These are phyloP conservation scores for Yamadazyma philogaea DNA, from an alignment of 805 yeast genomes.

Conservation along the genomic window DNA sequence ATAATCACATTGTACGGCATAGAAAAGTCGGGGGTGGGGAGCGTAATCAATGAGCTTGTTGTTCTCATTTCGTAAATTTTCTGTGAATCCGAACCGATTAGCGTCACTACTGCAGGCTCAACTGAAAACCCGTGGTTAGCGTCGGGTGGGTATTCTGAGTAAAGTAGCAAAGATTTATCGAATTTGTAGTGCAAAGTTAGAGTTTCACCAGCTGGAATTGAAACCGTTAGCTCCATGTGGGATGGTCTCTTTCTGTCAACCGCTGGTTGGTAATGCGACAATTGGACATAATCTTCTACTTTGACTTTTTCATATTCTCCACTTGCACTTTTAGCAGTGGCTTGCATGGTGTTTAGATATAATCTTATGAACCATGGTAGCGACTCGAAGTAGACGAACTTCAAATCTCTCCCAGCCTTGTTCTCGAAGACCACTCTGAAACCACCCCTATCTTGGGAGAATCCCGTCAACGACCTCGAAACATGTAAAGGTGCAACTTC, in stretches of 20 bases:
- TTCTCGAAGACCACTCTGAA: slow-evolving; percentile 76
- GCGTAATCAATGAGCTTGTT: slow-evolving; percentile 76
- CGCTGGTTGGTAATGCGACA: slow-evolving; percentile 70
- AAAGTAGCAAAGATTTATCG: slow-evolving; percentile 79
- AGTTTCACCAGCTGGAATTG: slow-evolving; percentile 61
- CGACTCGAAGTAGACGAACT: slow-evolving; percentile 68
- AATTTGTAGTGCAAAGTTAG: slow-evolving; percentile 69
- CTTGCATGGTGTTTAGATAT: slow-evolving; percentile 65
- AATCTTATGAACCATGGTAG: slow-evolving; percentile 92
- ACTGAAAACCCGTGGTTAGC: slow-evolving; percentile 97
- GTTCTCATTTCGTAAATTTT: slow-evolving; percentile 61
- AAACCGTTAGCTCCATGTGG: slow-evolving; percentile 67
- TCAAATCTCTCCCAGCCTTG: slow-evolving; percentile 48
- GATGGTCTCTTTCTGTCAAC: slow-evolving; percentile 78
- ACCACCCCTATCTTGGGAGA: slow-evolving; percentile 89
- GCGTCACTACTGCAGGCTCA: slow-evolving; percentile 80
- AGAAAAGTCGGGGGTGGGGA: slow-evolving; percentile 97
- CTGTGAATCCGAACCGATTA: slow-evolving; percentile 32
- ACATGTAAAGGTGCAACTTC: slow-evolving; percentile 59
- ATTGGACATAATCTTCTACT: slow-evolving; percentile 35
- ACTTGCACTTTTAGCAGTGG: slow-evolving; percentile 27
- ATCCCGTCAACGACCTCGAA: slow-evolving; percentile 86
- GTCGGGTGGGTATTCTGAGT: slow-evolving; percentile 98
- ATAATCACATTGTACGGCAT: slow-evolving; percentile 99
- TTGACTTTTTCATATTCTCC: slow-evolving; percentile 17